Percentiles rank a stretch among this genome's conserved stretches.
Conservation (phyloP, 2,329 filamentous ascomycete species). For the Aspergillus candidus region DNA sequence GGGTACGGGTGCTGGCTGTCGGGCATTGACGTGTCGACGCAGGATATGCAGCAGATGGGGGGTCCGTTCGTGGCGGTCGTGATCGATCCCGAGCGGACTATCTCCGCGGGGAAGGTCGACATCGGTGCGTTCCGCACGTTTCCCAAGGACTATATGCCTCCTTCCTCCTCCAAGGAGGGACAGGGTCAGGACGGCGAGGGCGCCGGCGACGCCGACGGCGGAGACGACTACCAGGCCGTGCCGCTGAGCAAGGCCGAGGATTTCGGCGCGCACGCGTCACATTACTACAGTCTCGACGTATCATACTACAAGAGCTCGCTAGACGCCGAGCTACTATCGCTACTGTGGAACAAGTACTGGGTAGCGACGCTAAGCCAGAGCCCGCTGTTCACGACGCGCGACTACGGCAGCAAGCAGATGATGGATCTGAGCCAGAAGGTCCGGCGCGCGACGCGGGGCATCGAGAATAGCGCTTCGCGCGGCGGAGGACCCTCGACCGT, state of each 20-base stretch:
- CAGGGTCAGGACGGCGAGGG: conserved; percentile 32
- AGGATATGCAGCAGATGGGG: conserved; percentile 78
- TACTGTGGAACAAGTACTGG: conserved; percentile 96
- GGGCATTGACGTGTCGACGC: conserved; percentile 89
- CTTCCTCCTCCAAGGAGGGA: conserved; percentile 29
- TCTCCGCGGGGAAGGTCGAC: conserved; percentile 90
- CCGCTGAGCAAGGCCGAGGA: conserved; percentile 92
- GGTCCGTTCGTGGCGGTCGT: conserved; percentile 95
- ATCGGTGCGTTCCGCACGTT: conserved; percentile 96
- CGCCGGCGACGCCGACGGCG: too few relatives aligned
- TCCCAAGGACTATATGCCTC: conserved; percentile 63
- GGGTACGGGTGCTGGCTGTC: conserved; percentile 98
- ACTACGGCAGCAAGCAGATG: conserved; percentile 90
- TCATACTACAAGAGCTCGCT: conserved; percentile 92
- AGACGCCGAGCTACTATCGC: conserved; percentile 76
- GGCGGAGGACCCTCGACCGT: conserved; percentile 22
- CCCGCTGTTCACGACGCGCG: conserved; percentile 83
- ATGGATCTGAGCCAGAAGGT: conserved; percentile 80
- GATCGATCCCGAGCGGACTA: conserved; percentile 91
- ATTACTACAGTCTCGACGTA: conserved; percentile 87
- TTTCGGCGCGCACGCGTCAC: conserved; percentile 84
- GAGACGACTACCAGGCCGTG: conserved; percentile 50
- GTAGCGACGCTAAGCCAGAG: conserved; percentile 90
- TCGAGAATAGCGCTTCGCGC: conserved; percentile 28
- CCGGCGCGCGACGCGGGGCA: conserved; percentile 52